Evolutionary conservation across 1,284 basidiomycete genomes (phyloP).

Genomic region (Cystobasidium pallidum): DNA sequence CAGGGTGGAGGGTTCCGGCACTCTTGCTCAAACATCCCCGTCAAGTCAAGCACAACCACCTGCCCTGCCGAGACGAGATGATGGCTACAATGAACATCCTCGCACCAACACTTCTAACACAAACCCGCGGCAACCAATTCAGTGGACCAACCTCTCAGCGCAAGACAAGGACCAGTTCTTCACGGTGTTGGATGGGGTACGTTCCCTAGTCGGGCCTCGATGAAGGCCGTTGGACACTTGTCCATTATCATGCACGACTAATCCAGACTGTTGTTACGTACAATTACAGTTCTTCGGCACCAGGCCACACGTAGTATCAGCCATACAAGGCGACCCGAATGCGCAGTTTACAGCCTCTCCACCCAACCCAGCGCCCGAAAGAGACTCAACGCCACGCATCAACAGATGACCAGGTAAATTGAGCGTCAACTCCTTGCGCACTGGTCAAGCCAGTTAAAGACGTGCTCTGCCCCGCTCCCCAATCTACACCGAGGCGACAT

Average conservation of each 20-base stretch:
- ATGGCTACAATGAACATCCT: background rate
- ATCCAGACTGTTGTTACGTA: background rate
- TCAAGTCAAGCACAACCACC: background rate
- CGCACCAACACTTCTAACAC: background rate
- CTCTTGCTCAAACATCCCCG: background rate
- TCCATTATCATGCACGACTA: background rate
- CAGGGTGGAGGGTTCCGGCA: background rate
- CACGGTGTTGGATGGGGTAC: conserved; percentile 72
- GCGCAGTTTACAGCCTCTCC: conserved; percentile 15
- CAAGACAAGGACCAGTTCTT: conserved; percentile 74
- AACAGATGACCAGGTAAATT: background rate
- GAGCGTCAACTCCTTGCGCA: background rate
- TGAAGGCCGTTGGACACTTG: background rate
- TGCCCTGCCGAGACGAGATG: conserved; percentile 4
- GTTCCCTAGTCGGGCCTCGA: background rate
- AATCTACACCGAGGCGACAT: conserved; percentile 64
- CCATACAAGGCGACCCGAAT: background rate
- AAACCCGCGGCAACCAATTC: conserved; percentile 56
- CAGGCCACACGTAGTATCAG: conserved; percentile 7
- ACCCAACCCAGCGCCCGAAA: background rate
- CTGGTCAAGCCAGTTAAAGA: conserved; percentile 55
- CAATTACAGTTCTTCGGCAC: conserved; percentile 47
- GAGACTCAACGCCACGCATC: background rate
- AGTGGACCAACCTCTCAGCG: conserved; percentile 68
- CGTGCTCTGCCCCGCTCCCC: conserved; percentile 61